These are phyloP conservation scores for Tulasnella calospora DNA, from an alignment of 768 basidiomycete species.

Conservation along the genomic window DNA sequence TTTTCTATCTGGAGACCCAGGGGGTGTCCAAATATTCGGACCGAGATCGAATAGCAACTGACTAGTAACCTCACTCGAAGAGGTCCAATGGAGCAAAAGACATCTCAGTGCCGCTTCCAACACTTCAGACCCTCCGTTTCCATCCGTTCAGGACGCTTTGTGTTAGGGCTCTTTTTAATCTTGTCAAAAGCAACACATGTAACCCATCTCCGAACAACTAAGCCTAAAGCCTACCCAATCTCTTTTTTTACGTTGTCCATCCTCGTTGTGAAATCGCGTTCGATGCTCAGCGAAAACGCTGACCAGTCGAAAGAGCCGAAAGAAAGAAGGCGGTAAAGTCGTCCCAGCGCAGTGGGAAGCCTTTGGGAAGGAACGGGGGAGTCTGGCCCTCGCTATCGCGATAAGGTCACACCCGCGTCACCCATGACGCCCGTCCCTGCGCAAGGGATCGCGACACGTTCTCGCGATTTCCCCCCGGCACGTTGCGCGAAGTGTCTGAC, in stretches of 20 bases:
- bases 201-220: neutral
- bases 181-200: neutral
- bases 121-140: neutral
- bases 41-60: neutral
- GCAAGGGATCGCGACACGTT: neutral
- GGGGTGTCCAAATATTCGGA: neutral
- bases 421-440: neutral
- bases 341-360: neutral
- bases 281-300: neutral
- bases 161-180: no score
- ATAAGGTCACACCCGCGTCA: neutral
- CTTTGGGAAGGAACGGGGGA: neutral
- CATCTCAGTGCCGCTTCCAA: neutral
- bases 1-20: neutral
- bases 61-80: neutral
- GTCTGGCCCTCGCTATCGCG: neutral
- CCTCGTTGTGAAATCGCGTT: neutral
- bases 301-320: neutral
- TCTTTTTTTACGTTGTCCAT: neutral
- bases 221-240: neutral
- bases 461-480: neutral
- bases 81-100: neutral
- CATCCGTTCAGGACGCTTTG: neutral
- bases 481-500: no score
- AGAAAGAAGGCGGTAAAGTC: neutral